phyloP scores from a whole-genome alignment of 1,139 yeast species.

The Yamadazyma epiphylla region DNA sequence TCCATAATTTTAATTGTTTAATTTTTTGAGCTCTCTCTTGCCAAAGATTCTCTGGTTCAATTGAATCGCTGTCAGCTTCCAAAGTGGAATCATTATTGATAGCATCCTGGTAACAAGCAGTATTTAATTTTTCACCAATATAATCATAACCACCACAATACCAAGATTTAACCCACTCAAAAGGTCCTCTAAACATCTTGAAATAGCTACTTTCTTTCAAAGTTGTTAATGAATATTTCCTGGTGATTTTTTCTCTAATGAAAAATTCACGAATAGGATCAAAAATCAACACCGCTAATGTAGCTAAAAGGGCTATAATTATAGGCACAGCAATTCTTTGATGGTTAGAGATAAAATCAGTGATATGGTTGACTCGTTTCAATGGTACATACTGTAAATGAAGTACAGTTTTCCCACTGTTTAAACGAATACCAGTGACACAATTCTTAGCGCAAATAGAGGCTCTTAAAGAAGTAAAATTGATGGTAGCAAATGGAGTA shows the following conservation, averaged over 20 bases:
- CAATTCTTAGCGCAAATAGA: slow-evolving; percentile 91
- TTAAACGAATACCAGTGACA: slow-evolving; percentile 68
- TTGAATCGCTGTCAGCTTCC: slow-evolving; percentile 3
- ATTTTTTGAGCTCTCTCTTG: slow-evolving; percentile 66
- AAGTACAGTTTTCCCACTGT: slow-evolving; percentile 50
- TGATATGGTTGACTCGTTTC: slow-evolving; percentile 47
- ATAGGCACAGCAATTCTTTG: slow-evolving; percentile 74
- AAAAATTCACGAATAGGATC: slow-evolving; percentile 89
- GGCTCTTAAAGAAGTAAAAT: slow-evolving; percentile 54
- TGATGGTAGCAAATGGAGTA: slow-evolving; percentile 46
- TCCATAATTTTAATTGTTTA: slow-evolving; percentile 70
- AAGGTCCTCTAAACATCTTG: slow-evolving; percentile 25
- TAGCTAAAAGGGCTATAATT: slow-evolving; percentile 49
- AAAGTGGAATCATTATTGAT: slow-evolving; percentile 13
- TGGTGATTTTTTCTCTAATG: slow-evolving; percentile 69
- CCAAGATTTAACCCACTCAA: slow-evolving; percentile 19
- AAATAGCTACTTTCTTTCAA: slow-evolving; percentile 30
- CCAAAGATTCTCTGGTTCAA: slow-evolving; percentile 36
- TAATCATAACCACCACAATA: slow-evolving; percentile 26
- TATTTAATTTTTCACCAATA: slow-evolving; percentile 19
- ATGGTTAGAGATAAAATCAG: slow-evolving; percentile 64
- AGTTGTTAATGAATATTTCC: slow-evolving; percentile 32
- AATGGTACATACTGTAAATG: slow-evolving; percentile 72
- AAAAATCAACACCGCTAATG: slow-evolving; percentile 78
- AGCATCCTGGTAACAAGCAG: slow-evolving; percentile 15